Conservation (phyloP, 208 protist genomes). For the Tritrichomonas foetus region DNA sequence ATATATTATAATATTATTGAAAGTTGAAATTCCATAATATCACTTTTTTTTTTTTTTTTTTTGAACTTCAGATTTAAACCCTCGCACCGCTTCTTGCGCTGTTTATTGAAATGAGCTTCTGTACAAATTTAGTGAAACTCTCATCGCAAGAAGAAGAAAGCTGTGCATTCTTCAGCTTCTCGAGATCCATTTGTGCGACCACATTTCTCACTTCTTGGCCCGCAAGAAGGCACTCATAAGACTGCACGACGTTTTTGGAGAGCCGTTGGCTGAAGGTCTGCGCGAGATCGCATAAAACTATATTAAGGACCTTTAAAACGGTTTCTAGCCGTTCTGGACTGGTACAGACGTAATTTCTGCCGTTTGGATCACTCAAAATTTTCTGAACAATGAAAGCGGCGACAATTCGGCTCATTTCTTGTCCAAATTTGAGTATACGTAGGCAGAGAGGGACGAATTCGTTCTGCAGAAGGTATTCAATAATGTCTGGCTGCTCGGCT, state of each 20-base stretch:
- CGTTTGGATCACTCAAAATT: constrained; percentile 88
- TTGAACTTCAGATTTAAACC: background rate
- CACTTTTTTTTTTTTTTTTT: background rate
- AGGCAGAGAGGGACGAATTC: constrained; percentile 99
- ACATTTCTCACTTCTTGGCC: background rate
- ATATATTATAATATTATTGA: background rate
- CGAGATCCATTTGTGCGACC: background rate
- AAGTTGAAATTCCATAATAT: background rate
- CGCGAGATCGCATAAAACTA: background rate
- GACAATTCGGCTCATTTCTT: constrained; percentile 89
- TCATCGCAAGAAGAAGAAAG: background rate
- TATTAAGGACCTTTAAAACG: background rate
- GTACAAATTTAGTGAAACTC: background rate
- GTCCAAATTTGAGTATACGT: constrained; percentile 84
- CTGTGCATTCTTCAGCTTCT: background rate
- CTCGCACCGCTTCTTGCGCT: background rate
- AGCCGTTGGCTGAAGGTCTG: background rate
- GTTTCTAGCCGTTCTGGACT: constrained; percentile 67
- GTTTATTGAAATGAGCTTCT: background rate
- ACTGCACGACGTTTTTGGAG: background rate
- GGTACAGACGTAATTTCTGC: constrained; percentile 89
- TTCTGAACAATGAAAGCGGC: constrained; percentile 99
- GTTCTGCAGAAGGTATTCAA: constrained; percentile 89
- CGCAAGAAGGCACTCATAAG: background rate
- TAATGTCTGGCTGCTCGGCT: constrained; percentile 75